phyloP scores from a whole-genome alignment of 1,284 basidiomycete species.

The Tranzscheliella williamsii region DNA sequence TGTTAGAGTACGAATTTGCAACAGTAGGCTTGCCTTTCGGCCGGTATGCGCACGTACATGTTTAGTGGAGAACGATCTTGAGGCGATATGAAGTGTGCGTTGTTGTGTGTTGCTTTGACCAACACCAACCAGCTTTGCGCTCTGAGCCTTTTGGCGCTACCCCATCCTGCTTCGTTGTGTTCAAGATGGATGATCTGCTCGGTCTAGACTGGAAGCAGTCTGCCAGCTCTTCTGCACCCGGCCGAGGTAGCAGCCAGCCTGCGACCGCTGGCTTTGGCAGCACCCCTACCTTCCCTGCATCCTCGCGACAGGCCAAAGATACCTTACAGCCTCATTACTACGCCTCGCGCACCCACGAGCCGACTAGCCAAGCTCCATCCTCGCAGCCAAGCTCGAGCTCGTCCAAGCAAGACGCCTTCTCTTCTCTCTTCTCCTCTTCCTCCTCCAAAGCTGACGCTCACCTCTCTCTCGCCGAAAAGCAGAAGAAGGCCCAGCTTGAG shows the following conservation, averaged over 20 bases:
- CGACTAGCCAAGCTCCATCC: slow-evolving; percentile 1
- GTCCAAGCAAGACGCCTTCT: slow-evolving; percentile 40
- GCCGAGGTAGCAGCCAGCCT: slow-evolving; percentile 2
- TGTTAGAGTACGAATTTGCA: too few species aligned
- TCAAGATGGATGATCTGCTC: slow-evolving; percentile 56
- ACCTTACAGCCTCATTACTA: slow-evolving; percentile 15
- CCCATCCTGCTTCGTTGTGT: too few species aligned
- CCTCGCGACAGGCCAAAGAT: slow-evolving; percentile 17
- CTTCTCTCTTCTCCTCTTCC: slow-evolving; percentile 42
- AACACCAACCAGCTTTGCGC: too few species aligned
- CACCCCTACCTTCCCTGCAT: slow-evolving; percentile 3
- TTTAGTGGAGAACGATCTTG: too few species aligned
- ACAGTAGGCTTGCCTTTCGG: too few species aligned
- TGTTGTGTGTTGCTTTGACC: too few species aligned
- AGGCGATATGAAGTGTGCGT: too few species aligned
- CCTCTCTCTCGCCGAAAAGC: slow-evolving; percentile 25
- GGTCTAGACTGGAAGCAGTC: slow-evolving; percentile 51
- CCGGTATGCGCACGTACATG: too few species aligned
- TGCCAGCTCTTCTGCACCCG: slow-evolving; percentile 2
- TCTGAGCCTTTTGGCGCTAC: too few species aligned
- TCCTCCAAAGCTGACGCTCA: slow-evolving; percentile 13
- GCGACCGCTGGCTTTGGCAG: slow-evolving; percentile 47
- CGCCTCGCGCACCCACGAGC: slow-evolving; percentile 7
- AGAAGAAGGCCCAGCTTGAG: slow-evolving; percentile 17
- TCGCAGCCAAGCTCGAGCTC: slow-evolving; percentile 1